Percentiles rank a stretch among this genome's conserved stretches.
phyloP scores from a whole-genome alignment of 257 asterid species.

The Solanum pinnatisectum region DNA sequence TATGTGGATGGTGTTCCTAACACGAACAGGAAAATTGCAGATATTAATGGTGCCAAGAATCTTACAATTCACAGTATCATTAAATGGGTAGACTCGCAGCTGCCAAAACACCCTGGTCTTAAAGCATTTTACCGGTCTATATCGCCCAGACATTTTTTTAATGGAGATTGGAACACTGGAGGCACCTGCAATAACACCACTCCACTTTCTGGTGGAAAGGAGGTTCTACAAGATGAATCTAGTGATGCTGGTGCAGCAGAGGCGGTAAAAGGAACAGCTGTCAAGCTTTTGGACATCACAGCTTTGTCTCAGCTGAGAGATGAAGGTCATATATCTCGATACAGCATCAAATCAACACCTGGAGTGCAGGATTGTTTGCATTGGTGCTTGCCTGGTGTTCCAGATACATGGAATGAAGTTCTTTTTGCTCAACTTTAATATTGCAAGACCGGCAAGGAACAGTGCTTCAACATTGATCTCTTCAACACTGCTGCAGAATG shows the following conservation, averaged over 20 bases:
- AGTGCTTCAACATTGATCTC: not conserved
- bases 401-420: conserved; percentile 91
- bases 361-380: conserved; percentile 93
- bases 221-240: conserved; percentile 56
- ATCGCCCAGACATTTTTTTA: conserved; percentile 86
- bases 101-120: conserved; percentile 56
- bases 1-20: conserved; percentile 64
- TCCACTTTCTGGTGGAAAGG: conserved; percentile 57
- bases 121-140: conserved; percentile 61
- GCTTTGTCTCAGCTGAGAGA: conserved; percentile 79
- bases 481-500: not conserved
- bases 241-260: conserved; percentile 59
- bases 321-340: conserved; percentile 89
- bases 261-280: conserved; percentile 60
- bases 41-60: conserved; percentile 57
- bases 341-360: conserved; percentile 67
- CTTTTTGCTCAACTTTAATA: conserved; percentile 51
- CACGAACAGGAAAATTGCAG: conserved; percentile 43
- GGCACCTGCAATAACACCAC: conserved; percentile 84
- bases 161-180: conserved; percentile 96
- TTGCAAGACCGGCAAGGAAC: not conserved
- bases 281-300: conserved; percentile 62
- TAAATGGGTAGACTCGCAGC: conserved; percentile 69
- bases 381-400: conserved; percentile 95
- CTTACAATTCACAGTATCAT: conserved; percentile 56